Base-by-base conservation (phyloP, 1,139 yeast species). In the Maudiozyma humilis region DNA sequence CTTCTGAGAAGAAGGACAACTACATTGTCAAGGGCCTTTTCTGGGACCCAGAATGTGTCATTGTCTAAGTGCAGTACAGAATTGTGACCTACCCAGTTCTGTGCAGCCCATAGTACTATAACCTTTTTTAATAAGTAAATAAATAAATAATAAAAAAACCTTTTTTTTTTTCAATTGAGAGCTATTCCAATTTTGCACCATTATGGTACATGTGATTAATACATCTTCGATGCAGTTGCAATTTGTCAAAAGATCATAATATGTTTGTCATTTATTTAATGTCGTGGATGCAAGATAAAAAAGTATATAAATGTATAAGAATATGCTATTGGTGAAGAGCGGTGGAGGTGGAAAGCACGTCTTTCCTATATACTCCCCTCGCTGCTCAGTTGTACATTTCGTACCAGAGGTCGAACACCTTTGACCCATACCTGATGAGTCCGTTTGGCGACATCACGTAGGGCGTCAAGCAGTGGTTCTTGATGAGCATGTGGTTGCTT, bases 1-100 rank as follows among this genome's bases (percentile, higher is more conserved):
- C 54, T 16, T 44, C 59, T 27, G 63, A 59, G 44, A 57, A 57
- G 53, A 58, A 56, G 42, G 63, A 59, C 47, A 57, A 59, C 50
- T 58, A 56, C 48, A 51, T 54, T 45, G 47, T 54, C 39, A 49
- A 48, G 36, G 62, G 62, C 19, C 44, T 47, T 31, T 54, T 47
- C 44, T 55, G 58, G 53, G 55, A 51, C 38, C 61, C 61, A 38
- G 57, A 51, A 32, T 59, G 63, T 45, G 57, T 58, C 27, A 56
- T 59, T 30, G 57, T 54, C 30, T 58, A 49, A 44, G 15, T 16
- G 5, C 15, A 8, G 6, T 31, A 13, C n/a, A 4, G 18, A 12
- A 33, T 13, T 10, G 8, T 16, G 19, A 12, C 2, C 36, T 10
- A 19, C 14, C 18, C 18, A n/a, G 16, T 20, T 13, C n/a, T 23